Percentiles rank a stretch among this genome's conserved stretches.
These are phyloP conservation scores for Conidiobolus incongruus DNA, from an alignment of 371 early-diverging fungal genomes.

Conservation along the genomic window DNA sequence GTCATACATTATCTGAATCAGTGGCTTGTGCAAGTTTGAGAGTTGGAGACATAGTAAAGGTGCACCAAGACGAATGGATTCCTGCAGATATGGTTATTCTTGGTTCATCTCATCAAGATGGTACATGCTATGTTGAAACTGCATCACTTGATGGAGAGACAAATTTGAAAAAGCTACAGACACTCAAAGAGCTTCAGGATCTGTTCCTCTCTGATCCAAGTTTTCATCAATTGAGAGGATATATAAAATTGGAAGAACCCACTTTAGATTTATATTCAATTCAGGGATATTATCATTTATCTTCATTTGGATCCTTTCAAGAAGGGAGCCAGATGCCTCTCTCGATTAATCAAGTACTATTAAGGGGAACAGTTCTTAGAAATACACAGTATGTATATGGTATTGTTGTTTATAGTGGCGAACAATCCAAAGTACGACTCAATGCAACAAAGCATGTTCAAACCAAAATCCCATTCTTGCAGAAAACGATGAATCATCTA, in stretches of 20 bases:
- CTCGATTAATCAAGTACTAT: constrained; percentile 36
- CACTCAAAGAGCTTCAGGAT: constrained; percentile 11
- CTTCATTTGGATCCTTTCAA: no score
- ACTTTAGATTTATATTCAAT: constrained; percentile 31
- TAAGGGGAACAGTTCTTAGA: constrained; percentile 52
- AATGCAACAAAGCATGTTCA: constrained; percentile 45
- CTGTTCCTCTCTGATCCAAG: constrained; percentile 59
- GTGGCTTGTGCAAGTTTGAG: no score
- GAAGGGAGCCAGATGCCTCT: constrained; percentile 42
- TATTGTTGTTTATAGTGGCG: constrained; percentile 60
- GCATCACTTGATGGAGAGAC: constrained; percentile 93
- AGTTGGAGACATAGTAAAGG: constrained; percentile 76
- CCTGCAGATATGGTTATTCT: constrained; percentile 82
- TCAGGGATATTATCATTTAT: constrained; percentile 39
- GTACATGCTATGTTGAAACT: constrained; percentile 75
- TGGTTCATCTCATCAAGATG: constrained; percentile 45
- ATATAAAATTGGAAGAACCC: constrained; percentile 33
- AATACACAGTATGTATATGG: constrained; percentile 57
- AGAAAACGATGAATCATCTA: constrained; percentile 31
- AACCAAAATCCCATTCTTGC: constrained; percentile 38
- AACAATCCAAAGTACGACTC: constrained; percentile 53
- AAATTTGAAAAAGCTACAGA: constrained; percentile 22
- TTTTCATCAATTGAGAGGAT: constrained; percentile 4
- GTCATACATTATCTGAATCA: no score
- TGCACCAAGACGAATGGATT: constrained; percentile 62